Base-by-base conservation (phyloP, 2,329 filamentous ascomycete genomes). In the Sclerotinia sclerotiorum region DNA sequence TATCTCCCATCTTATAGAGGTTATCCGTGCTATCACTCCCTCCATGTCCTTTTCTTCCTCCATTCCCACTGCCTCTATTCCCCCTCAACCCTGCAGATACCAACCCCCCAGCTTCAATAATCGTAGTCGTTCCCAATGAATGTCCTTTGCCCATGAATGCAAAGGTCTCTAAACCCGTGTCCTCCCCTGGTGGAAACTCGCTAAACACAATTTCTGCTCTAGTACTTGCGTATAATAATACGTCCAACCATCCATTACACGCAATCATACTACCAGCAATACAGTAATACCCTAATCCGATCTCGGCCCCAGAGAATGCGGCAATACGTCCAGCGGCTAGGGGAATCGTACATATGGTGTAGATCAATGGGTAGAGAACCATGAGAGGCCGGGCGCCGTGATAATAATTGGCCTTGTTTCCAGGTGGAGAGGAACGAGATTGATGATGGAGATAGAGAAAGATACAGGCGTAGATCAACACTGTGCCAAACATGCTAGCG, bases 331-430 rank as follows among this genome's bases (percentile, higher is more conserved):
- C 87, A 0, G 85, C 82, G 5, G 88, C 88, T 0, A 92, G 81
- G 0, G 89, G 89, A 0, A 88, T 81, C 0, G 89, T 91, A 75
- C 89, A 89, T n/a, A 89, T 73, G 8, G 90, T 82, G 76, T 91
- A 91, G 71, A 91, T 88, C 72, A 89, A 74, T 0, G 89, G 89
- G 70, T 92, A 92, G 10, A 90, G 81, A 42, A 90, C 80, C 84
- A 86, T 86, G 70, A 90, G 87, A 6, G 74, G 74, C 13, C 74
- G 74, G 19, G 76, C 72, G 29, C 72, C 69, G 48, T 74, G 71
- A 11, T 67, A 24, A 15, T 44, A 49, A 4, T 68, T 39, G 3
- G 62, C 52, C 21, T 61, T 4, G 15, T n/a, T 35, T 39, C 44
- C 29, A 11, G 48, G 13, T 32, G 55, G n/a, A 44, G 54, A 21